Percentiles rank a stretch among this genome's conserved stretches.
These are phyloP conservation scores for Pseudocercospora eumusae DNA, from an alignment of 2,329 filamentous ascomycete genomes.

Conservation along the genomic window DNA sequence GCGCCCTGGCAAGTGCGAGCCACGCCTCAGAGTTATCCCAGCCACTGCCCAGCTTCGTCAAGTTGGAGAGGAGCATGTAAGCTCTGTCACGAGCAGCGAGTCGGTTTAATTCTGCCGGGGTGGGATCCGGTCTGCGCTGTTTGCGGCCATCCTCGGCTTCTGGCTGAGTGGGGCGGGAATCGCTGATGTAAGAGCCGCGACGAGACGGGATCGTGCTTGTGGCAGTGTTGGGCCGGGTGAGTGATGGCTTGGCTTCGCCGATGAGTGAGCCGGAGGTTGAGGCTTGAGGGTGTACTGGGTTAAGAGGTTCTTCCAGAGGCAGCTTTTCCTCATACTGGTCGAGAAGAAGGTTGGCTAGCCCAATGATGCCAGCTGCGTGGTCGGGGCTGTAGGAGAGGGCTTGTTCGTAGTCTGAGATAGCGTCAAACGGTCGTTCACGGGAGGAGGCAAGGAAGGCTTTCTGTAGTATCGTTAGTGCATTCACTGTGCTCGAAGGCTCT, in stretches of 20 bases:
- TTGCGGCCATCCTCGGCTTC: constrained; percentile 11
- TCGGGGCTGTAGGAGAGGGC: constrained; percentile 78
- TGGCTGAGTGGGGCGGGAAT: constrained; percentile 13
- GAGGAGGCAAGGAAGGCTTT: constrained; percentile 67
- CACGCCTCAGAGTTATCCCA: constrained; percentile 95
- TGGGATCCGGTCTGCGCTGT: constrained; percentile 39
- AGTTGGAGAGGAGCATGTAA: constrained; percentile 74
- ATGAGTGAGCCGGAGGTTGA: constrained; percentile 28
- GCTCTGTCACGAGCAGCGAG: constrained; percentile 89
- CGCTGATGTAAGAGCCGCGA: constrained; percentile 21
- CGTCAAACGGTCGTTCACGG: constrained; percentile 64
- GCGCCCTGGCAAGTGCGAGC: constrained; percentile 81
- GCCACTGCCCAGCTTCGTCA: constrained; percentile 81
- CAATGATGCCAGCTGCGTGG: constrained; percentile 77
- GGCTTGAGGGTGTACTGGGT: constrained; percentile 36
- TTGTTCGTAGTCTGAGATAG: constrained; percentile 76
- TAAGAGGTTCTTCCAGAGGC: constrained; percentile 59
- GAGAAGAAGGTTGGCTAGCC: constrained; percentile 79
- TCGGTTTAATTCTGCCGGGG: constrained; percentile 72
- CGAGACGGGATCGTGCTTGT: constrained; percentile 20
- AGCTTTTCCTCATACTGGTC: constrained; percentile 73
- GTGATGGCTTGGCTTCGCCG: constrained; percentile 25
- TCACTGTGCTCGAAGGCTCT: neutral
- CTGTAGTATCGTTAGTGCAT: constrained; percentile 46
- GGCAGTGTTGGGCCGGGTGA: constrained; percentile 26